Conservation (phyloP, 208 protist genomes). For the Trypanosoma cruzi region DNA sequence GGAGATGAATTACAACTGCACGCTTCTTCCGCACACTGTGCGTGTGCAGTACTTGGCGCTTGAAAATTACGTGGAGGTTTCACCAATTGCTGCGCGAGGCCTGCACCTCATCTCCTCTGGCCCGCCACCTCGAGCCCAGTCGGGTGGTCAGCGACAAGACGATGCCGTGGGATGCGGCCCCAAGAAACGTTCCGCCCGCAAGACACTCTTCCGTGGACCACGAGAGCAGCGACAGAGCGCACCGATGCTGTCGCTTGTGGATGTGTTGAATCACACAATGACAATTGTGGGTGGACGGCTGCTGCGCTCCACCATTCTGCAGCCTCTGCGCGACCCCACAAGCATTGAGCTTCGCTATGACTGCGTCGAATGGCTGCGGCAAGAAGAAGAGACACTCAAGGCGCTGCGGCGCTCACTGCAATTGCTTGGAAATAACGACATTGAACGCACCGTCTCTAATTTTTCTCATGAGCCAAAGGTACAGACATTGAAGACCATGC, state of each 20-base stretch:
- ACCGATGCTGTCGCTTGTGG: conserved; percentile 44
- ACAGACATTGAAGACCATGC: conserved; percentile 24
- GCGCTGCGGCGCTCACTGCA: conserved; percentile 23
- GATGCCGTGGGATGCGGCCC: no score
- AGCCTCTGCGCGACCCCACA: conserved; percentile 66
- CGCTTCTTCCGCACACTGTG: conserved; percentile 66
- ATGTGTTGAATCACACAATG: conserved; percentile 60
- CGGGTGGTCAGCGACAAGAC: no score
- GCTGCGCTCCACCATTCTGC: conserved; percentile 67
- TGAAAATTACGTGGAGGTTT: conserved; percentile 73
- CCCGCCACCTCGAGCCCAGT: conserved; percentile 10
- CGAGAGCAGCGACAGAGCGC: conserved; percentile 6
- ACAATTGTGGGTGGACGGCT: conserved; percentile 78
- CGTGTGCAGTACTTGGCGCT: conserved; percentile 64
- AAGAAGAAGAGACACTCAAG: conserved; percentile 28
- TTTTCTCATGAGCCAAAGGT: conserved; percentile 35
- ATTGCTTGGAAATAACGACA: conserved; percentile 17
- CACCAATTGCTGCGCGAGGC: conserved; percentile 57
- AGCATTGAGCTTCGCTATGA: conserved; percentile 76
- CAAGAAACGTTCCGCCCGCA: conserved; percentile 7
- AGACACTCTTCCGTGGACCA: conserved; percentile 25
- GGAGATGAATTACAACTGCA: conserved; percentile 72
- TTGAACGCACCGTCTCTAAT: conserved; percentile 28
- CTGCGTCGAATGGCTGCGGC: conserved; percentile 66
- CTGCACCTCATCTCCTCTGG: conserved; percentile 51